A percentile compares a stretch with the other conserved stretches of the same genome.
These are phyloP conservation scores for Moelleriella libera DNA, from an alignment of 2,329 filamentous ascomycete species.

Conservation along the genomic window DNA sequence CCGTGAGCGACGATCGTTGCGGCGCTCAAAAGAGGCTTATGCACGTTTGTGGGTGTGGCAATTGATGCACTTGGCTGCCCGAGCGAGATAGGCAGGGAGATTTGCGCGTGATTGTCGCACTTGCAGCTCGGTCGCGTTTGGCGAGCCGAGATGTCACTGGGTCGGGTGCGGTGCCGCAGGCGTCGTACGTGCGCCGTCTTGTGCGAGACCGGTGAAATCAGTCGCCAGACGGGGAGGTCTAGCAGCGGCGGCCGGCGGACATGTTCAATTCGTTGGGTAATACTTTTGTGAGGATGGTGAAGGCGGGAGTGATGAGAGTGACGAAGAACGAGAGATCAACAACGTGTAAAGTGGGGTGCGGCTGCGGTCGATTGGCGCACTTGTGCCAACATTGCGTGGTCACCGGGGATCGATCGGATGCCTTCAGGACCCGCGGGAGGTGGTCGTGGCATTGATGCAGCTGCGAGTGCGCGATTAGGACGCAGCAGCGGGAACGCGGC, in stretches of 20 bases:
- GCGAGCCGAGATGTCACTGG: constrained; percentile 1
- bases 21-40: too few species aligned
- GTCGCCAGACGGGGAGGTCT: constrained; percentile 10
- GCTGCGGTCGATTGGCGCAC: not conserved
- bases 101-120: not conserved
- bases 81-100: too few species aligned
- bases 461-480: too few species aligned
- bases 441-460: too few species aligned
- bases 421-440: too few species aligned
- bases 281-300: constrained; percentile 2
- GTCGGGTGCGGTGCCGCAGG: not conserved
- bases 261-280: constrained; percentile 4
- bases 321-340: not conserved
- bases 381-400: too few species aligned
- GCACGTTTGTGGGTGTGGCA: too few species aligned
- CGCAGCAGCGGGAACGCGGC: too few species aligned
- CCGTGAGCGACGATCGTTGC: not conserved
- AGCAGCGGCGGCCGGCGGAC: constrained; percentile 9
- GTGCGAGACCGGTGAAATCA: constrained; percentile 6
- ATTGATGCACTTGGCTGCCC: not conserved
- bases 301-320: not conserved
- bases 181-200: constrained; percentile 2
- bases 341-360: not conserved
- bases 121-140: not conserved
- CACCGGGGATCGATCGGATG: too few species aligned